Conservation (phyloP, 2,329 filamentous ascomycete species). For the Lasiodiplodia sp. region DNA sequence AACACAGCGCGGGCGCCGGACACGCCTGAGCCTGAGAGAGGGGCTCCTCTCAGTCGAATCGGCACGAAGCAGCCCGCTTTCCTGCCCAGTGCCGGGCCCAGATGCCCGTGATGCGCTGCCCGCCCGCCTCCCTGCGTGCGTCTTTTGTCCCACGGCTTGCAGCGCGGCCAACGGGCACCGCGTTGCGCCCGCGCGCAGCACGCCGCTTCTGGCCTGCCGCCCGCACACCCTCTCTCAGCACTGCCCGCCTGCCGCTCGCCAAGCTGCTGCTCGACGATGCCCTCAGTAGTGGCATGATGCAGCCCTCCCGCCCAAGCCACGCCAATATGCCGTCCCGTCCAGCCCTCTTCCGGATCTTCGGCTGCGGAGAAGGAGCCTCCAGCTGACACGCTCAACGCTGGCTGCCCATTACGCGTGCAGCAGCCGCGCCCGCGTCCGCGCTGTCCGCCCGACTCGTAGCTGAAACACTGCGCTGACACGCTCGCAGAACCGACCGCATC, state of each 20-base stretch:
- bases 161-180: slow-evolving; percentile 9
- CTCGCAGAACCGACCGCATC: not conserved
- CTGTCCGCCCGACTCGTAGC: slow-evolving; percentile 4
- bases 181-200: slow-evolving; percentile 1
- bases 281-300: slow-evolving; percentile 15
- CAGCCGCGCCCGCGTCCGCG: not conserved
- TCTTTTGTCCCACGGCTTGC: slow-evolving; percentile 14
- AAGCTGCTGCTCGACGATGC: slow-evolving; percentile 10
- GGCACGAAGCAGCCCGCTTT: slow-evolving; percentile 14
- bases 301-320: slow-evolving; percentile 16
- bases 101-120: not conserved
- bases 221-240: slow-evolving; percentile 16
- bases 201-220: slow-evolving; percentile 9
- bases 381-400: slow-evolving; percentile 3
- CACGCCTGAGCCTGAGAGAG: not conserved
- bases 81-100: slow-evolving; percentile 10
- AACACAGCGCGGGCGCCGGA: slow-evolving; percentile 3
- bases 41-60: slow-evolving; percentile 10
- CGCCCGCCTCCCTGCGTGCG: slow-evolving; percentile 20
- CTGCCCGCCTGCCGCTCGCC: slow-evolving; percentile 14
- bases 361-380: slow-evolving; percentile 19
- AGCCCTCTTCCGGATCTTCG: slow-evolving; percentile 9
- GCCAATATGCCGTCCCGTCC: slow-evolving; percentile 22
- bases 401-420: slow-evolving; percentile 20
- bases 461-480: slow-evolving; percentile 19